These are phyloP conservation scores for Xylariales sp. DNA, from an alignment of 2,329 filamentous ascomycete species.

Conservation along the genomic window DNA sequence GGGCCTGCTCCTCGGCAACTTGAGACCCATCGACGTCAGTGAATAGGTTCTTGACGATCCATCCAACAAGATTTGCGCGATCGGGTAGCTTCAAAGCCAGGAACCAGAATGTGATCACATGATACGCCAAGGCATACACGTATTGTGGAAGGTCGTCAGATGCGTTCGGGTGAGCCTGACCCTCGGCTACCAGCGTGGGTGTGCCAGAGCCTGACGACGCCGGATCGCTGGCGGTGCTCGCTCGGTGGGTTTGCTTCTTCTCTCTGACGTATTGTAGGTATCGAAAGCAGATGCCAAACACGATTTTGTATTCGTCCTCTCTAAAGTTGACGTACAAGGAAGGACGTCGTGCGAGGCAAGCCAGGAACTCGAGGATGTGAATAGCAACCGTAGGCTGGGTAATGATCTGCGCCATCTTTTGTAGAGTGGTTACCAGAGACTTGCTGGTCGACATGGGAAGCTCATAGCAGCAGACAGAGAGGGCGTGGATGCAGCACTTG, in stretches of 20 bases:
- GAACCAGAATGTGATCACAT: slow-evolving; percentile 97
- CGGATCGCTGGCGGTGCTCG: slow-evolving; percentile 40
- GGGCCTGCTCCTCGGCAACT: slow-evolving; percentile 82
- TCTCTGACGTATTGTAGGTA: slow-evolving; percentile 88
- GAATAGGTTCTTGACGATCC: slow-evolving; percentile 86
- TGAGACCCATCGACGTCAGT: slow-evolving; percentile 70
- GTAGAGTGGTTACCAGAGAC: slow-evolving; percentile 76
- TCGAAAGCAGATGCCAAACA: slow-evolving; percentile 92
- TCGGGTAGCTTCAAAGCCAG: slow-evolving; percentile 81
- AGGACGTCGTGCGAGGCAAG: slow-evolving; percentile 77
- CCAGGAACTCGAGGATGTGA: slow-evolving; percentile 94
- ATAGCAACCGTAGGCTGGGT: slow-evolving; percentile 88
- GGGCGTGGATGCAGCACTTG: slow-evolving; percentile 88
- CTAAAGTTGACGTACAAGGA: slow-evolving; percentile 84
- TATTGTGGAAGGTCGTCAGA: slow-evolving; percentile 84
- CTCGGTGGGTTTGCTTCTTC: slow-evolving; percentile 44
- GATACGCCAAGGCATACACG: slow-evolving; percentile 87
- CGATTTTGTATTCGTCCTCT: slow-evolving; percentile 86
- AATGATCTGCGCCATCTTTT: slow-evolving; percentile 93
- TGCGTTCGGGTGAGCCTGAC: slow-evolving; percentile 25
- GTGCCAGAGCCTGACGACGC: slow-evolving; percentile 14
- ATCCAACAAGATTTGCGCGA: slow-evolving; percentile 76
- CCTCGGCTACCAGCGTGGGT: slow-evolving; percentile 17
- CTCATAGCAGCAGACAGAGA: slow-evolving; percentile 94
- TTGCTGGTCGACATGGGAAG: slow-evolving; percentile 83